Base-by-base conservation (phyloP, 2,329 filamentous ascomycete species). In the Colletotrichum chlorophyti region DNA sequence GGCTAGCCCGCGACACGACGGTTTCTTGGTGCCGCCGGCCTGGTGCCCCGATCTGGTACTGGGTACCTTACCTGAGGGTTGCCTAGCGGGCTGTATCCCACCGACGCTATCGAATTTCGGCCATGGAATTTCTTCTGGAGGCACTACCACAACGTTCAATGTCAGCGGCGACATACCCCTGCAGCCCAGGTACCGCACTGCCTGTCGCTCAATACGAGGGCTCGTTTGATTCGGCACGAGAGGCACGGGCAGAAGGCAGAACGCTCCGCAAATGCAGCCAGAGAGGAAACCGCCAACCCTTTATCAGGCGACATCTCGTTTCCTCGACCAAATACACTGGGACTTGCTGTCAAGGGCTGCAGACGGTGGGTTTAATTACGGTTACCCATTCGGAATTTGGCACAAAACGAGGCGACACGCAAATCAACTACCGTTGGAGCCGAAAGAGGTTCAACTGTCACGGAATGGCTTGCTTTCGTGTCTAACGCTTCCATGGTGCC, bases 201-300 rank as follows among this genome's bases (percentile, higher is more conserved):
- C 58, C 35, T 61, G 40, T 26, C 15, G n/a, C 32, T 52, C 53
- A 61, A 63, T 63, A 63, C 58, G 61, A 63, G 61, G 45, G 48
- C 58, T n/a, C 37, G 46, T 57, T 40, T 54, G 55, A n/a, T 41
- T n/a, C 24, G 38, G 35, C 35, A 14, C 31, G 21, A 43, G 19
- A 57, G 35, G 24, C 38, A 43, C 24, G 43, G 5, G 34, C 34
- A 21, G 31, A 40, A 7, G 24, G 19, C 17, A 5, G 17, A 5
- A 26, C 14, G 19, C 14, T 17, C 21, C 15, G 19, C 19, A 10
- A 21, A 23, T 24, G 19, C 46, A 49, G 6, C 34, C 31, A 38
- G 24, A 35, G 11, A 15, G 38, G 19, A 32, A 52, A 26, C 32
- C 40, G 27, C 47, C 48, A 41, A 26, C 37, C 11, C 27, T n/a